Base-by-base conservation (phyloP, 805 yeast genomes). In the Yamadazyma ubonensis region DNA sequence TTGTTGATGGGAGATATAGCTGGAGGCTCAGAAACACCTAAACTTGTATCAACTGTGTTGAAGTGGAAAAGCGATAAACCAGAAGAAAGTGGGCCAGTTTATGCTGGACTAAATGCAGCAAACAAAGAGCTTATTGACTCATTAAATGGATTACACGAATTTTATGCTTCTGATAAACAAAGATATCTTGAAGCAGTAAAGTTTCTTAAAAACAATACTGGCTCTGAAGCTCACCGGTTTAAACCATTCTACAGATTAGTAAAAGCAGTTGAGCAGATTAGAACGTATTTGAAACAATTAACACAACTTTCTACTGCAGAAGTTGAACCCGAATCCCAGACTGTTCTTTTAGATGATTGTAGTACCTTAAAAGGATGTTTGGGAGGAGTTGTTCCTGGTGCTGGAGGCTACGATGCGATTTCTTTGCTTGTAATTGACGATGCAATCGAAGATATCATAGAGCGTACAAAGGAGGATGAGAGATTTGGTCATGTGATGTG, bases 361-460 rank as follows among this genome's bases (percentile, higher is more conserved):
- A 49, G 59, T 6, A 32, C 41, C 6, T 55, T 86, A 15, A 67
- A 67, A 0, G 99, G 99, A 11, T 93, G 88, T 21, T 51, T 91
- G 14, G 95, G 96, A 0, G 97, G 96, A n/a, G 90, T 93, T 23
- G 96, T 93, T 3, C 99, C 99, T 0, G 99, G 99, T 2, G 99
- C 99, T 0, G 99, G 99, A 19, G 99, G 99, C 0, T 85, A 81
- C 56, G 99, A 93, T 66, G 99, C 99, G 0, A 77, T 93, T 14
- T 77, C 95, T 41, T 53, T 91, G 19, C 60, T 93, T 19, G 82
- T 83, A 2, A 70, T 75, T 2, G 78, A 74, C 19, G 53, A 60
- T 1, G 58, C 75, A 2, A 57, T 75, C 2, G 59, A 52, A 2
- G 44, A 50, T 8, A 66, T 65, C 12, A 44, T 52, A 18, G 22